Base-by-base conservation (phyloP, 2,329 filamentous ascomycete species). In the Neonectria magnoliae region DNA sequence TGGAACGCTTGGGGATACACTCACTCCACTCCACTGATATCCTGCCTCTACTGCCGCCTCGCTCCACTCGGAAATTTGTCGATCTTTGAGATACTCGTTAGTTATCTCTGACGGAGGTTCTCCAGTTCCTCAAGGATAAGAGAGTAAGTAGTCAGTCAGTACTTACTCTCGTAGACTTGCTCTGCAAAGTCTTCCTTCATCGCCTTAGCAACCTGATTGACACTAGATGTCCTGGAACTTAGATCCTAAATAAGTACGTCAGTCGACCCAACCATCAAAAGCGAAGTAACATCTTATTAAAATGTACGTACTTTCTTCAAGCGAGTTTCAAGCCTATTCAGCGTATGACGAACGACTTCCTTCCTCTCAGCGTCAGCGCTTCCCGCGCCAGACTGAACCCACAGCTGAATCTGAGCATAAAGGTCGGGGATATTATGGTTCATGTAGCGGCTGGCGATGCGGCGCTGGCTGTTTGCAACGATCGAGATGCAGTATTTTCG, bases 401-500 rank as follows among this genome's bases (percentile, higher is more conserved):
- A 86, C 0, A 84, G 75, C 6, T 78, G 73, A 1, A 83, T 62
- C 1, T 80, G 76, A 18, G 76, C 77, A 1, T 85, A 66, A 3
- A 85, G 70, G 0, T 76, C 78, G 0, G 81, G 80, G 13, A 85
- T 78, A 14, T 81, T 72, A 27, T 81, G 72, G 2, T 73, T 66
- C 54, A 85, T 80, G 57, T 81, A 84, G 7, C 71, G 69, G 6
- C 25, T 76, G 0, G 79, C 79, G 4, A 75, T 73, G 1, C 73
- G 74, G 25, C 78, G 75, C 65, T 82, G 82, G 45, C 77, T 80
- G 1, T 82, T 74, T 5, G 80, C 80, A 1, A 85, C 80, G 7
- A 85, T 79, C 1, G 78, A 76, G 53, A 84, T 79, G 71, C 83
- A 85, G 64, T 84, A 76, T 51, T 74, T 76, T 2, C 83, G 78